Percentiles rank a stretch among this genome's conserved stretches.
phyloP scores from a whole-genome alignment of 345 rosid genomes.

The Rhizophora mangle region DNA sequence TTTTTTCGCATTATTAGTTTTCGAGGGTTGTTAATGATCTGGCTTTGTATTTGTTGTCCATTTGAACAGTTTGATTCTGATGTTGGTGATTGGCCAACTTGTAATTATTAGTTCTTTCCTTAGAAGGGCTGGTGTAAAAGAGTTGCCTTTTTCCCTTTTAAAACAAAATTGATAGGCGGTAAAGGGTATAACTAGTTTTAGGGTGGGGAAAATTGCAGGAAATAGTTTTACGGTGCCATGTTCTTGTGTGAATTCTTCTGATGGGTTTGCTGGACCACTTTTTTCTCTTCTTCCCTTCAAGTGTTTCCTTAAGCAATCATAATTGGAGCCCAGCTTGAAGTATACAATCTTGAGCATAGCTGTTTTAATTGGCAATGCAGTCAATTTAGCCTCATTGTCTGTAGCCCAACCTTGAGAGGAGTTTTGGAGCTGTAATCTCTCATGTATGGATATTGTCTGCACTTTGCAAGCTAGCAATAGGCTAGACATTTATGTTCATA shows the following conservation, averaged over 20 bases:
- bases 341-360: neutral
- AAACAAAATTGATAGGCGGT: neutral
- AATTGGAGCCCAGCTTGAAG: neutral
- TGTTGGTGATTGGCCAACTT: slow-evolving; percentile 33
- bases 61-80: slow-evolving; percentile 10
- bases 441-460: too few species aligned
- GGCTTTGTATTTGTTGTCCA: slow-evolving; percentile 19
- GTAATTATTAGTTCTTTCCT: slow-evolving; percentile 25
- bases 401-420: neutral
- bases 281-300: too few species aligned
- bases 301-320: neutral
- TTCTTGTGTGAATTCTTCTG: neutral
- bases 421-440: too few species aligned
- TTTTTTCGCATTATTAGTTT: slow-evolving; percentile 6
- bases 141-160: neutral
- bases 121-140: slow-evolving; percentile 13
- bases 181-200: neutral
- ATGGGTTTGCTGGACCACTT: neutral
- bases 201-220: slow-evolving; percentile 17
- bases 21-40: slow-evolving; percentile 16
- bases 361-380: neutral
- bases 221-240: too few species aligned
- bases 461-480: too few species aligned
- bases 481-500: neutral
- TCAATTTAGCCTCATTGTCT: neutral